phyloP scores from a whole-genome alignment of 306 rosid genomes.

The Boehmeria nivea region DNA sequence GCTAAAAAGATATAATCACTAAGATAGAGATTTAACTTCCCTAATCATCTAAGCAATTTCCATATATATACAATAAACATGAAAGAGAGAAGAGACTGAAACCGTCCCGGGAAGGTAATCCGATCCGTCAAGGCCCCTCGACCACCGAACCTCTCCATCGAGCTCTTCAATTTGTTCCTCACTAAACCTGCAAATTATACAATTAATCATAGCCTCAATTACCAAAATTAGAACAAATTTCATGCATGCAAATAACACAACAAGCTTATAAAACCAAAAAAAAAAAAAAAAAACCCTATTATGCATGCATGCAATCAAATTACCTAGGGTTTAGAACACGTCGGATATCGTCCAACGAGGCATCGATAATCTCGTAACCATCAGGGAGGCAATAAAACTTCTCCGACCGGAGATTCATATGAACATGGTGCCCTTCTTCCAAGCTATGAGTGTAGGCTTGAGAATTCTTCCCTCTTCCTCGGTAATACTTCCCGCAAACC shows the following conservation, averaged over 20 bases:
- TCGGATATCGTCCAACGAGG: slow-evolving; percentile 90
- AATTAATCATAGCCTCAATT: too few relatives aligned
- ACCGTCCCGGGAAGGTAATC: slow-evolving; percentile 99
- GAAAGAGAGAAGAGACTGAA: slow-evolving; percentile 19
- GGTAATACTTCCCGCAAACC: slow-evolving; percentile 93
- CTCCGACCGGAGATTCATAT: slow-evolving; percentile 84
- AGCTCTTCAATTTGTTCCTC: slow-evolving; percentile 73
- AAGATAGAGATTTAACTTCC: too few relatives aligned
- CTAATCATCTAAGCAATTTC: too few relatives aligned
- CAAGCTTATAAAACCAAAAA: background rate
- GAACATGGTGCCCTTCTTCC: slow-evolving; percentile 96
- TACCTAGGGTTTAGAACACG: slow-evolving; percentile 95
- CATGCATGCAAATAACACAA: too few relatives aligned
- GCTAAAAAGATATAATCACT: too few relatives aligned
- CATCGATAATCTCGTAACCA: slow-evolving; percentile 93
- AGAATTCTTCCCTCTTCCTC: slow-evolving; percentile 94
- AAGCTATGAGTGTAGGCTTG: slow-evolving; percentile 98
- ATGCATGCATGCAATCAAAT: slow-evolving; percentile 18
- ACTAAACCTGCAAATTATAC: slow-evolving; percentile 70
- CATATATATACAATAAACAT: too few relatives aligned
- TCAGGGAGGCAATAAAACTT: slow-evolving; percentile 96
- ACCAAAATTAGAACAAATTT: too few relatives aligned
- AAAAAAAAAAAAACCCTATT: background rate
- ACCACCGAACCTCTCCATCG: slow-evolving; percentile 90
- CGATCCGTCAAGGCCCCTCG: slow-evolving; percentile 97